Evolutionary conservation across 129 eudicot species (phyloP), one percentile per base, ranked within the genome.

Genomic region (Scalesia atractyloides): DNA sequence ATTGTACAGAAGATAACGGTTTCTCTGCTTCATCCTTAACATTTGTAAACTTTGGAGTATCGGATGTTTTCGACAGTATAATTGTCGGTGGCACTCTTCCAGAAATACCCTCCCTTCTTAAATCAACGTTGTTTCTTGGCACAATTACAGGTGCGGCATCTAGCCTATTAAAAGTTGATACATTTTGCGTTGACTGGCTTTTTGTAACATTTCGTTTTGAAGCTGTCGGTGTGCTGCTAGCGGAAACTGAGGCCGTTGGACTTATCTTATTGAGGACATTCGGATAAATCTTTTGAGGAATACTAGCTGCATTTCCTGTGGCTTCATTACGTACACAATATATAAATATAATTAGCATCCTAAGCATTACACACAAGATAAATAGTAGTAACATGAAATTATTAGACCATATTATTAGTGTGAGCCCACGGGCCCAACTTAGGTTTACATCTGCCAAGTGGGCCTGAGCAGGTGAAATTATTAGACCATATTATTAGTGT

Each of bases 81-180:
- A 78, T 59, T 33, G 82, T 75, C 57, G 93, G 85, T 43, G 75
- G 75, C 19, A 79, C 48, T 86, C 88, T 88, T 72, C 85, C 84
- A n/a, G 91, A 72, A 66, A 79, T 64, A 58, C 90, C 96, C 70
- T 90, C 98, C 78, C 83, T 86, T 75, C 92, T 90, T 64, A 69
- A 61, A 79, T 94, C 98, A 60, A 86, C 78, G 70, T 69, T 87
- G 80, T 86, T 82, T 79, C 98, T 84, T 57, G 97, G 97, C 48
- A 94, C 98, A 60, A 94, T 59, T 61, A 90, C 92, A 33, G 91
- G 95, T 43, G 81, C 82, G 53, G 81, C 87, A 49, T 94, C 98
- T 33, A 89, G 63, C 64, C 85, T 81, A 69, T 69, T 86, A 74
- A 87, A 86, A 52, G 73, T 67, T 57, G 96, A 80, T 34, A 76